phyloP scores from a whole-genome alignment of 306 rosid genomes.

The Acacia confusa region DNA sequence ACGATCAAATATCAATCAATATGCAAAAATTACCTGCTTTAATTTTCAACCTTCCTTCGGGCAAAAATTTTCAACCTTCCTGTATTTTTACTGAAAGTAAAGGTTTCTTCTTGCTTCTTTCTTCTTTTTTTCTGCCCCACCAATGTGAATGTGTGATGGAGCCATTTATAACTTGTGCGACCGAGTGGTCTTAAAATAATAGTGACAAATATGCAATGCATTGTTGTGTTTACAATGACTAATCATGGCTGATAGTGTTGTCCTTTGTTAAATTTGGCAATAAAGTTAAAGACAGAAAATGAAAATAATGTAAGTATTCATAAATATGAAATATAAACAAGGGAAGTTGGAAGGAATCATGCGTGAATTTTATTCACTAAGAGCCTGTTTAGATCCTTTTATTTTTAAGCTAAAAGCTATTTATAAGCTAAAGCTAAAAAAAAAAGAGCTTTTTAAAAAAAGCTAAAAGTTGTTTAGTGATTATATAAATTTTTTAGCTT shows the following conservation, averaged over 20 bases:
- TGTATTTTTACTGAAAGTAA: background rate
- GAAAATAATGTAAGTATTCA: background rate
- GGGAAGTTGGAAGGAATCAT: background rate
- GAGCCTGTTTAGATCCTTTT: too few relatives aligned
- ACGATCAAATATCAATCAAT: background rate
- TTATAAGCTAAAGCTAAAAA: too few relatives aligned
- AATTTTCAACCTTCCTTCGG: background rate
- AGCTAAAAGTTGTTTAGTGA: too few relatives aligned
- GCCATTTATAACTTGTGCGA: background rate
- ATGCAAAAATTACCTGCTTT: background rate
- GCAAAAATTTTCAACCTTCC: background rate
- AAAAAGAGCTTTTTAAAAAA: too few relatives aligned
- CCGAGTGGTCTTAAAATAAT: background rate
- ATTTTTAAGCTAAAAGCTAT: too few relatives aligned
- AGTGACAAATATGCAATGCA: background rate
- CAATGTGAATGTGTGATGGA: background rate
- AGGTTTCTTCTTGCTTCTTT: background rate
- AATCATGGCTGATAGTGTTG: background rate
- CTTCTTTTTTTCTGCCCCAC: background rate
- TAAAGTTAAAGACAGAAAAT: background rate
- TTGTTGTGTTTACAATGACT: background rate
- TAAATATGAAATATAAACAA: background rate
- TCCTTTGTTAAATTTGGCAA: background rate
- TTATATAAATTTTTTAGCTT: too few relatives aligned
- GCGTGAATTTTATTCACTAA: background rate